A percentile compares a stretch with the other conserved stretches of the same genome.
These are phyloP conservation scores for Scheffersomyces lignosus DNA, from an alignment of 805 yeast species.

Conservation along the genomic window DNA sequence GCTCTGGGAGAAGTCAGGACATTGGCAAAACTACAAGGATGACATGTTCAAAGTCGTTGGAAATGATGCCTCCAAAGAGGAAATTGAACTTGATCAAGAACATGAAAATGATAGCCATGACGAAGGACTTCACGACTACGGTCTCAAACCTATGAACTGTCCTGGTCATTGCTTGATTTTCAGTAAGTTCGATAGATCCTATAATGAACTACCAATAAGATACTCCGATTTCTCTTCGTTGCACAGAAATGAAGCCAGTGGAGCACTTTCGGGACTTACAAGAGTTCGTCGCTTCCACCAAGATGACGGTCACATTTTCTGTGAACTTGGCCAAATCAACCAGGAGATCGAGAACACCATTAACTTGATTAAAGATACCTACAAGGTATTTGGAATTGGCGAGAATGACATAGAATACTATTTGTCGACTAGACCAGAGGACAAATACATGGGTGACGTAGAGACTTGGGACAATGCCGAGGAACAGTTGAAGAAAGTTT, in stretches of 20 bases:
- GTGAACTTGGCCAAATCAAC: constrained; percentile 73
- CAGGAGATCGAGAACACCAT: constrained; percentile 72
- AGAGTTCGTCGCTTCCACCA: constrained; percentile 95
- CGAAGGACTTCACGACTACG: constrained; percentile 48
- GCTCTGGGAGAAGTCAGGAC: constrained; percentile 91
- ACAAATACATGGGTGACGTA: constrained; percentile 69
- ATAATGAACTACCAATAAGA: constrained; percentile 83
- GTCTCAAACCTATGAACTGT: constrained; percentile 93
- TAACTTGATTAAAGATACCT: constrained; percentile 71
- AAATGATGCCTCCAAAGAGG: constrained; percentile 37
- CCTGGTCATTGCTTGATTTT: constrained; percentile 93
- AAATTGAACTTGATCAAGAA: constrained; percentile 9
- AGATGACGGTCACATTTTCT: constrained; percentile 97
- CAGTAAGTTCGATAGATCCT: constrained; percentile 71
- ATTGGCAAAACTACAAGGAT: constrained; percentile 91
- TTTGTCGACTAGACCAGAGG: constrained; percentile 84
- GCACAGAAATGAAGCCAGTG: constrained; percentile 93
- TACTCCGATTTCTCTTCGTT: constrained; percentile 86
- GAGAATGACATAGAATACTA: constrained; percentile 54
- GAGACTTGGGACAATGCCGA: constrained; percentile 87
- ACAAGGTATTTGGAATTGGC: constrained; percentile 61
- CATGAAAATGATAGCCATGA: constrained; percentile 11
- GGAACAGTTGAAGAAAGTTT: constrained; percentile 54
- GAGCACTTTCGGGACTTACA: constrained; percentile 89
- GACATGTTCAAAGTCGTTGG: constrained; percentile 92